These are phyloP conservation scores for Podaxis mareebaensis DNA, from an alignment of 768 basidiomycete genomes.

Conservation along the genomic window DNA sequence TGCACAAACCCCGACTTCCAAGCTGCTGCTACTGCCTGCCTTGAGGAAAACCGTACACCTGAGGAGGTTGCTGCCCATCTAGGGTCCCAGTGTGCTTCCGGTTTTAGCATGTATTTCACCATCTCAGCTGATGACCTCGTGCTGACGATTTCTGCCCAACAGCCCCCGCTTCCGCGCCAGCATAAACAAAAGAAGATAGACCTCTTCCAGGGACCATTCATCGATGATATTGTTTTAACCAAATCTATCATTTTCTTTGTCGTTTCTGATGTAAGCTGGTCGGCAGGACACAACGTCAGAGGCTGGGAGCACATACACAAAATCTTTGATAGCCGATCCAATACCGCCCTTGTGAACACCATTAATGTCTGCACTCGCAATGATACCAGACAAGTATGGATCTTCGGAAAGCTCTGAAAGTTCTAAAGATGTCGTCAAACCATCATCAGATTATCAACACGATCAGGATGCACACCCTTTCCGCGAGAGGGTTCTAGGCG, in stretches of 20 bases:
- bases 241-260: slow-evolving; percentile 78
- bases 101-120: slow-evolving; percentile 16
- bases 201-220: slow-evolving; percentile 67
- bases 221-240: slow-evolving; percentile 67
- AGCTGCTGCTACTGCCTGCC: slow-evolving; percentile 13
- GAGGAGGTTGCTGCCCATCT: slow-evolving; percentile 22
- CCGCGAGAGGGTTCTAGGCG: too few species aligned
- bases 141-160: slow-evolving; percentile 19
- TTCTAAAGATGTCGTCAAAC: too few species aligned
- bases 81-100: slow-evolving; percentile 17
- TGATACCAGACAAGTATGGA: too few species aligned
- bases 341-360: slow-evolving; percentile 77
- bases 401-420: too few species aligned
- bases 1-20: slow-evolving; percentile 25
- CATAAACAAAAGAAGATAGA: slow-evolving; percentile 79
- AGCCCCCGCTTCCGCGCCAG: slow-evolving; percentile 52
- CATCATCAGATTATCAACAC: too few species aligned
- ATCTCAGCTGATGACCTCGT: too few species aligned
- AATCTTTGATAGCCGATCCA: slow-evolving; percentile 79
- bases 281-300: too few species aligned
- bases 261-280: slow-evolving; percentile 55
- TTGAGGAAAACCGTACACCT: slow-evolving; percentile 19
- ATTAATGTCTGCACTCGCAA: slow-evolving; percentile 68
- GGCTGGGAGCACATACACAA: slow-evolving; percentile 45
- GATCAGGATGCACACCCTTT: too few species aligned